These are phyloP conservation scores for Apiospora saccharicola DNA, from an alignment of 2,329 filamentous ascomycete genomes.

Conservation along the genomic window DNA sequence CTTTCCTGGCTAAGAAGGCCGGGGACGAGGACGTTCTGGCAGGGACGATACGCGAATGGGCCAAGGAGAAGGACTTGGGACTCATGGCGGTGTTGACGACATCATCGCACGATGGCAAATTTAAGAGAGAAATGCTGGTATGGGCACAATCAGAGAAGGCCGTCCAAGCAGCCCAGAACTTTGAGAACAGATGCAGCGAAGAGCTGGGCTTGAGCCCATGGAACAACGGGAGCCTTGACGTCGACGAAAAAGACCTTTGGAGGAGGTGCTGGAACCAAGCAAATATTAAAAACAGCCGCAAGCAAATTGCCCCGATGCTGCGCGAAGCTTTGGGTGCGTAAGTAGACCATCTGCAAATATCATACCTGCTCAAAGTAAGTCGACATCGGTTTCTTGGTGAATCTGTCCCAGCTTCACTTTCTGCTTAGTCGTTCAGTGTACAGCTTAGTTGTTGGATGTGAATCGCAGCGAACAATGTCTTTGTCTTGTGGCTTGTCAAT, in stretches of 20 bases:
- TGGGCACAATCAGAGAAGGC: slow-evolving; percentile 62
- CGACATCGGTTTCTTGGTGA: neutral
- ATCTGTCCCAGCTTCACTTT: neutral
- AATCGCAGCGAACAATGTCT: neutral
- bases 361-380: neutral
- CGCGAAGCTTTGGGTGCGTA: slow-evolving; percentile 57
- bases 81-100: slow-evolving; percentile 75
- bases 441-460: neutral
- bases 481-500: neutral
- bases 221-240: slow-evolving; percentile 56
- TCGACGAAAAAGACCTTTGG: slow-evolving; percentile 48
- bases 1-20: slow-evolving; percentile 64
- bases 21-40: slow-evolving; percentile 55
- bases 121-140: slow-evolving; percentile 72
- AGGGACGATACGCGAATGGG: slow-evolving; percentile 58
- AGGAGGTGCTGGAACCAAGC: slow-evolving; percentile 73
- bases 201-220: slow-evolving; percentile 65
- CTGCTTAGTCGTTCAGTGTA: too few species aligned
- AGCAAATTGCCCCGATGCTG: slow-evolving; percentile 73
- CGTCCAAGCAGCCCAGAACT: slow-evolving; percentile 59
- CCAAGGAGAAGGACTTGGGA: slow-evolving; percentile 64
- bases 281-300: slow-evolving; percentile 66
- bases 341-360: neutral
- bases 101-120: slow-evolving; percentile 60
- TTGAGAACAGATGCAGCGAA: slow-evolving; percentile 54